Base-by-base conservation (phyloP, 2,329 filamentous ascomycete species). In the Hypoxylon sp. region DNA sequence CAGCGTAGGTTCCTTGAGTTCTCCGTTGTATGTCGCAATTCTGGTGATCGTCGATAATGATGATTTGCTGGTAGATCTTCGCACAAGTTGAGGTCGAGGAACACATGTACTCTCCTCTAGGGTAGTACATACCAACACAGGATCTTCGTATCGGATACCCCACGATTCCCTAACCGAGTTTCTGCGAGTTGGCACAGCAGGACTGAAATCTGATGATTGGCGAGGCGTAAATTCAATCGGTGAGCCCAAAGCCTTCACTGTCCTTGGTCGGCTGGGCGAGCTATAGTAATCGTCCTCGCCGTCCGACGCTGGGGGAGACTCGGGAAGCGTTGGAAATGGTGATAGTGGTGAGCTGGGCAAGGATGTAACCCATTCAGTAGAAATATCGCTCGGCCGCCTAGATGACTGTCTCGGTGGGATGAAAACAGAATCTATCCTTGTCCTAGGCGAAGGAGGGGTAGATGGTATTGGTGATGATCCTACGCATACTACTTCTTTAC, bases 1-100 rank as follows among this genome's bases (percentile, higher is more conserved):
- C 15, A 83, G 68, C 26, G 75, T 75, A 4, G 80, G 80, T 59
- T 83, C 80, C 34, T 71, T 69, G 3, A 83, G 71, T 1, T 74
- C 70, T 1, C 69, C 64, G 44, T 70, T 71, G 19, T 64, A 60
- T 66, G 37, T 47, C 25, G 36, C 59, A 56, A 23, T 58, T 54
- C 31, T 44, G n/a, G 52, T 55, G 6, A 62, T 31, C n/a, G 52
- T 49, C 7, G 70, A 71, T 2, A 65, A 57, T 1, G 68, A 63
- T 11, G 57, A 55, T 17, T 57, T 55, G 30, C 68, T 67, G 5
- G 57, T 47, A 12, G 66, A 63, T 21, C 62, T 68, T 36, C 60
- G 59, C 25, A 67, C 27, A 5, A 61, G 42, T 7, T 36, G 60
- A 12, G 61, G 42, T 35, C 41, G 55, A 20, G 51, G 47, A 3